phyloP scores from a whole-genome alignment of 176 grass and related monocot species.

The Stipa capillata region DNA sequence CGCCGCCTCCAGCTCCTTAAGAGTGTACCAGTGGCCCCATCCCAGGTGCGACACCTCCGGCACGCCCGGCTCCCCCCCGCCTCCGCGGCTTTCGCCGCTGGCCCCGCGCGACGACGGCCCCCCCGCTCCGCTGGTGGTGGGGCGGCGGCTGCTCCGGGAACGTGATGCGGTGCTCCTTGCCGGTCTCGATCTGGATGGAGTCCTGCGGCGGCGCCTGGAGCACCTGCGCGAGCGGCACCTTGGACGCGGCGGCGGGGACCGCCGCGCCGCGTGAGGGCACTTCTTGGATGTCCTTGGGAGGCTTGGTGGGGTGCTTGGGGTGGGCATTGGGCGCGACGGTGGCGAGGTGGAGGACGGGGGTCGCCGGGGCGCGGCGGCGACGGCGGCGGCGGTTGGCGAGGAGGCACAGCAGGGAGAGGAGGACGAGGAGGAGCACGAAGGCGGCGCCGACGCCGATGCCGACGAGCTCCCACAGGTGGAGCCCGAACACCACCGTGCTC shows the following conservation, averaged over 20 bases:
- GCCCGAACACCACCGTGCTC: constrained; percentile 73
- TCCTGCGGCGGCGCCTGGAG: constrained; percentile 30
- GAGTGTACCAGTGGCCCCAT: constrained; percentile 96
- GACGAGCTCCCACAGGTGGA: constrained; percentile 72
- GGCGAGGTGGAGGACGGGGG: constrained; percentile 42
- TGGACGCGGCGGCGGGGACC: background rate
- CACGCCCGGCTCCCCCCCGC: constrained; percentile 49
- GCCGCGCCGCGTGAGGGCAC: constrained; percentile 31
- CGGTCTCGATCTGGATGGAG: constrained; percentile 73
- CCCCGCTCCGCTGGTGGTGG: constrained; percentile 52
- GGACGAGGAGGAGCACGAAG: constrained; percentile 77
- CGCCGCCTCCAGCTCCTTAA: constrained; percentile 85
- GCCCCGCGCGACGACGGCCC: constrained; percentile 69
- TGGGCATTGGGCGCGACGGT: constrained; percentile 25
- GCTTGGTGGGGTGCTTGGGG: constrained; percentile 45
- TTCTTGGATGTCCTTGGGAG: constrained; percentile 49
- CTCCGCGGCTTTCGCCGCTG: constrained; percentile 64
- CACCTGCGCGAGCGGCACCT: constrained; percentile 28
- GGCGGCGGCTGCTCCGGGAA: constrained; percentile 58
- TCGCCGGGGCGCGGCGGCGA: constrained; percentile 21
- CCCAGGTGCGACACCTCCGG: constrained; percentile 79
- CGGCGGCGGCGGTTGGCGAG: constrained; percentile 49
- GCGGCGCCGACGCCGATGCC: constrained; percentile 72
- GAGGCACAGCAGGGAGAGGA: constrained; percentile 64
- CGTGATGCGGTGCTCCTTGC: constrained; percentile 91